Evolutionary conservation across 2,329 filamentous ascomycete genomes (phyloP).

Genomic region (Colletotrichum chrysophilum): DNA sequence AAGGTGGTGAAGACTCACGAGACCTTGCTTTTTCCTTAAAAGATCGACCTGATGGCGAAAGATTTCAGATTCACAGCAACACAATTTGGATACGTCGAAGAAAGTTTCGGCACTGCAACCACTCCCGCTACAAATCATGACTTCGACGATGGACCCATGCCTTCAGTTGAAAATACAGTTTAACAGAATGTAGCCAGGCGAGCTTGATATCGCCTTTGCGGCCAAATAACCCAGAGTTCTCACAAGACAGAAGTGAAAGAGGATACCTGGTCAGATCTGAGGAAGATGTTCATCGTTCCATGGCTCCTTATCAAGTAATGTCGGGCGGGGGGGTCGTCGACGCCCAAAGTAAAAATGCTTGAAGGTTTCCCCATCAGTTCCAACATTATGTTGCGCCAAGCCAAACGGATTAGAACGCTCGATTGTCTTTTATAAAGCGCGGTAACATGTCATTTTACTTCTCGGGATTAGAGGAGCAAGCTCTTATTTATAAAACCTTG

Average conservation of each 20-base stretch:
- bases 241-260: neutral
- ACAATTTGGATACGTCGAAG: too few species aligned
- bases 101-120: too few species aligned
- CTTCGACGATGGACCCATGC: accelerated
- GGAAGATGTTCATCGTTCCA: neutral
- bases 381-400: neutral
- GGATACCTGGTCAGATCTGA: neutral
- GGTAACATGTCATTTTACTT: neutral
- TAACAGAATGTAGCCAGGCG: neutral
- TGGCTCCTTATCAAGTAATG: neutral
- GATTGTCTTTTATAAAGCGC: neutral
- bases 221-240: neutral
- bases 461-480: neutral
- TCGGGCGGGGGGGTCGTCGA: neutral
- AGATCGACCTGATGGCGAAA: neutral
- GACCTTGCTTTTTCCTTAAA: neutral
- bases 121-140: accelerated
- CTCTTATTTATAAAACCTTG: accelerated
- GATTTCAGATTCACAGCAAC: too few species aligned
- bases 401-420: neutral
- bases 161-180: accelerated
- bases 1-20: too few species aligned
- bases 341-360: neutral
- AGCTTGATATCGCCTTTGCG: neutral
- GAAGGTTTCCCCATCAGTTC: neutral